Base-by-base conservation (phyloP, 1,284 basidiomycete species). In the Anthracocystis walkeri region DNA sequence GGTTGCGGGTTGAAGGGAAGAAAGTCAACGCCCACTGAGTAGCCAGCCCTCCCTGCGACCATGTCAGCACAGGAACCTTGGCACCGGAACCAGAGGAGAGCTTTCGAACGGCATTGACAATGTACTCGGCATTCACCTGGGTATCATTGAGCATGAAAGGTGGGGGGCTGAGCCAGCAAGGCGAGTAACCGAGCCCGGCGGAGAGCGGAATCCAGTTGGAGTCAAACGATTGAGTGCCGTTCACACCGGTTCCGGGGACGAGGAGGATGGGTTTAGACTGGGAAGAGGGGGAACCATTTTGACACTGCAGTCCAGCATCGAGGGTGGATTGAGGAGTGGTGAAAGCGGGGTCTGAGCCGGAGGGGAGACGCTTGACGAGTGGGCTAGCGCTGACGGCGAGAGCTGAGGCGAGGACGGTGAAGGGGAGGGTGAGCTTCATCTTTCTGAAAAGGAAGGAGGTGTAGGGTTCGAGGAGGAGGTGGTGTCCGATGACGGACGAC, bases 141-240 rank as follows among this genome's bases (percentile, higher is more conserved):
- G 68, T 49, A 33, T 71, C 68, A 55, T 72, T 68, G 41, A 76
- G 68, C 68, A 76, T 67, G 44, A 46, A 76, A 1, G 74, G 74
- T 4, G 68, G 65, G 0, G 74, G 65, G 1, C 65, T 68, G 27
- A 76, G 27, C 61, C 65, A 71, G 62, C 74, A 76, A 0, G 74
- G 74, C 8, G 50, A 46, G 52, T 55, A 76, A 21, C 74, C 74
- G 7, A 71, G 57, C 8, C 7, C 1, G 2, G 57, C 14, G 7
- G 64, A 60, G 31, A 76, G 74, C 3, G 68, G 65, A 41, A 68
- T 65, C 74, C 68, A 67, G 54, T 62, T 71, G 18, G 68, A 67
- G 45, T 71, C 74, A 42, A 58, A 76, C 7, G 58, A 58, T 16
- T 65, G 50, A 4, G 48, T 16, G 4, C 68, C 74, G 2, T 50